These are phyloP conservation scores for Diplocarpon rosae DNA, from an alignment of 2,329 filamentous ascomycete species.

Conservation along the genomic window DNA sequence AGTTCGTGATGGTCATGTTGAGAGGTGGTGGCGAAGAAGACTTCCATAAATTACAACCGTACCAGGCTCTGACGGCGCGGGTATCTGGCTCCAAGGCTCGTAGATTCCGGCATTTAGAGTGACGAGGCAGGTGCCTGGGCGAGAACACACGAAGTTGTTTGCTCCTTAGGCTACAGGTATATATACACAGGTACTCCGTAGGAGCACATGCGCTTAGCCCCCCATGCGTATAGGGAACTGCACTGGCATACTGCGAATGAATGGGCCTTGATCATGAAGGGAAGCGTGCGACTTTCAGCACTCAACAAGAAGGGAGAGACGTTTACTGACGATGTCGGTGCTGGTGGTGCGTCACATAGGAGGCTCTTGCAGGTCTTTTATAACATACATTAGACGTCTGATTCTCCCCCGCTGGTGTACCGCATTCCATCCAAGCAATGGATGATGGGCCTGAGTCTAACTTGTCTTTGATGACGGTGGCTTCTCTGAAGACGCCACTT, in stretches of 20 bases:
- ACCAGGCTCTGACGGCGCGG: not conserved
- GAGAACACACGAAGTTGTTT: not conserved
- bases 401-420: slow-evolving; percentile 40
- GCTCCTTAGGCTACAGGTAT: no score
- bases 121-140: not conserved
- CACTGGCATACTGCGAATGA: slow-evolving; percentile 49
- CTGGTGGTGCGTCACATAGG: slow-evolving; percentile 23
- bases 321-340: slow-evolving; percentile 37
- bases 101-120: no score
- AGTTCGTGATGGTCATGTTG: no score
- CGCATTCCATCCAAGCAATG: slow-evolving; percentile 44
- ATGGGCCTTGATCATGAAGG: slow-evolving; percentile 43
- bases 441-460: slow-evolving; percentile 46
- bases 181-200: no score
- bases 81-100: no score
- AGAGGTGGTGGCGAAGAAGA: not conserved
- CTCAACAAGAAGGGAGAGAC: slow-evolving; percentile 40
- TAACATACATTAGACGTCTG: slow-evolving; percentile 33
- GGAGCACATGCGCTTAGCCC: slow-evolving; percentile 48
- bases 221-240: slow-evolving; percentile 48
- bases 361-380: no score
- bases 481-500: slow-evolving; percentile 49
- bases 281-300: slow-evolving; percentile 39
- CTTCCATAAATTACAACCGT: not conserved
- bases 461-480: slow-evolving; percentile 48